These are phyloP conservation scores for Colletotrichum aenigma DNA, from an alignment of 2,329 filamentous ascomycete genomes.

Conservation along the genomic window DNA sequence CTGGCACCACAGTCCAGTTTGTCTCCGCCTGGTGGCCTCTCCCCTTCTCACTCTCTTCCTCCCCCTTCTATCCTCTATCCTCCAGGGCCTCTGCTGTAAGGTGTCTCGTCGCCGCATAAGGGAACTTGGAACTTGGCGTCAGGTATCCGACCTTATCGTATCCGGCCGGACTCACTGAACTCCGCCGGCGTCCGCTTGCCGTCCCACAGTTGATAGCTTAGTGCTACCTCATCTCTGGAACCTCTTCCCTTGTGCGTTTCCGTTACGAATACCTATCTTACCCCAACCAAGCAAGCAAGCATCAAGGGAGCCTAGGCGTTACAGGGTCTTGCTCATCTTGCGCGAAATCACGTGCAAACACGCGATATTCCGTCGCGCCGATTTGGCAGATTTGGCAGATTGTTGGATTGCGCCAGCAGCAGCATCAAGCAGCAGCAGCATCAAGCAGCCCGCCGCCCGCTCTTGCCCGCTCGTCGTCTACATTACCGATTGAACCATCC, in stretches of 20 bases:
- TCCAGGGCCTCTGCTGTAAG: neutral
- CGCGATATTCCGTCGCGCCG: slow-evolving; percentile 6
- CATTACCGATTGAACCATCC: neutral
- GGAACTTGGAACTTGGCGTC: neutral
- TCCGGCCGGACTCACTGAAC: neutral
- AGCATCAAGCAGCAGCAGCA: neutral
- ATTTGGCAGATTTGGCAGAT: neutral
- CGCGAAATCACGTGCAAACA: slow-evolving; percentile 13
- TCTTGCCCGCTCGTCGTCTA: neutral
- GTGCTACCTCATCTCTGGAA: neutral
- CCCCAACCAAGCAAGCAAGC: neutral
- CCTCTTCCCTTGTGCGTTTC: neutral
- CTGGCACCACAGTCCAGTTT: neutral
- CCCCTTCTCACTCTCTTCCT: neutral
- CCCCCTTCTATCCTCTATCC: neutral
- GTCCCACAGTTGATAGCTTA: neutral
- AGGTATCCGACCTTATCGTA: neutral
- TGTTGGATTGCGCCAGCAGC: neutral
- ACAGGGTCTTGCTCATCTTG: neutral
- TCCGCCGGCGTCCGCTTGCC: neutral
- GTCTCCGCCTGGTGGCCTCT: neutral
- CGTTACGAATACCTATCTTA: neutral
- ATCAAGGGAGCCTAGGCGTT: neutral
- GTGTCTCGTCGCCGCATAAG: neutral
- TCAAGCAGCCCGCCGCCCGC: neutral